phyloP scores from a whole-genome alignment of 345 rosid genomes.

The Capsella bursapastoris region DNA sequence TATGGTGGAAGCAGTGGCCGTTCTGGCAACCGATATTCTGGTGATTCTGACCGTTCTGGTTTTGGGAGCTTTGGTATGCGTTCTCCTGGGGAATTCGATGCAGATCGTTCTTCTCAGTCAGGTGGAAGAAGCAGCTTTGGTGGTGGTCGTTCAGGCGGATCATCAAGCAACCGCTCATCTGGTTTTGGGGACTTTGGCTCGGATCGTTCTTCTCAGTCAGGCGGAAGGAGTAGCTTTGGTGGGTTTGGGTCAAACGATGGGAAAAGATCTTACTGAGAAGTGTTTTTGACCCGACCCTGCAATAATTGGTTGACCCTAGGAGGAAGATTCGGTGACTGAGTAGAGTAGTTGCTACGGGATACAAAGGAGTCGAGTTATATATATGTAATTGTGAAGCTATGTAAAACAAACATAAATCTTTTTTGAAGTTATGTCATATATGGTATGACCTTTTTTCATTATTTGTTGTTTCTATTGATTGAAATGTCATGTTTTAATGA shows the following conservation, averaged over 20 bases:
- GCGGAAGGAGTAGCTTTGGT: constrained; percentile 45
- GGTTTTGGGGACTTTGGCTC: constrained; percentile 54
- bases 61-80: constrained; percentile 52
- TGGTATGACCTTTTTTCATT: constrained; percentile 4
- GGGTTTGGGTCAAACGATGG: constrained; percentile 46
- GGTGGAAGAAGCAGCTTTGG: constrained; percentile 50
- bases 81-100: constrained; percentile 48
- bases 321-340: constrained; percentile 17
- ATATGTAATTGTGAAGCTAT: constrained; percentile 28
- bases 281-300: constrained; percentile 27
- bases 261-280: constrained; percentile 36
- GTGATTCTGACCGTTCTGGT: constrained; percentile 43
- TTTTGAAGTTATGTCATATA: background rate
- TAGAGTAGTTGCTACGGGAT: constrained; percentile 30
- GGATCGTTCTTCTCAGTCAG: constrained; percentile 49
- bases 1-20: constrained; percentile 48
- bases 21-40: constrained; percentile 45
- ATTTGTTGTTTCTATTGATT: background rate
- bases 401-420: constrained; percentile 26
- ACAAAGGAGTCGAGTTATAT: constrained; percentile 26
- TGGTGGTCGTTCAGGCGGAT: constrained; percentile 29
- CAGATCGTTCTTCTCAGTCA: constrained; percentile 50
- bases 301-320: constrained; percentile 26
- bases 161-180: constrained; percentile 44
- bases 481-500: background rate